Conservation (phyloP, 495 filamentous ascomycete genomes). For the Neurospora sp. region DNA sequence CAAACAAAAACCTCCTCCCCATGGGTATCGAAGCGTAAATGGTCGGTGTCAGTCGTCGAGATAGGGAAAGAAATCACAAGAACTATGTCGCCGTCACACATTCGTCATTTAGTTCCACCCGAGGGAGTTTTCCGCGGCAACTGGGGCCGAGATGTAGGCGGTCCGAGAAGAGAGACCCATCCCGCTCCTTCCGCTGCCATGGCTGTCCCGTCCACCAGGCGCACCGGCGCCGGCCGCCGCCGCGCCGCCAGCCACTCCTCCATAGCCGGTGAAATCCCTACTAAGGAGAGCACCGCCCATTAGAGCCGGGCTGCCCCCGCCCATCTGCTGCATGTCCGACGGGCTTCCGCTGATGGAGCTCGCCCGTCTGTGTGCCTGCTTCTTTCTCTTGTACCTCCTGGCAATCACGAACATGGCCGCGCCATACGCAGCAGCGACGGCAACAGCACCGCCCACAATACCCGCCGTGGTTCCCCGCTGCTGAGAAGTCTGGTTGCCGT, state of each 20-base stretch:
- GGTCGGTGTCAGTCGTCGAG: slow-evolving; percentile 5
- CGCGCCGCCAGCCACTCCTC: slow-evolving; percentile 31
- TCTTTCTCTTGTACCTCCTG: slow-evolving; percentile 82
- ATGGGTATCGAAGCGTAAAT: slow-evolving; percentile 43
- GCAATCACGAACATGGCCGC: slow-evolving; percentile 98
- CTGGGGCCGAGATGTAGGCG: slow-evolving; percentile 64
- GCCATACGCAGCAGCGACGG: slow-evolving; percentile 81
- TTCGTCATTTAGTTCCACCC: slow-evolving; percentile 76
- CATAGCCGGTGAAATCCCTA: slow-evolving; percentile 37
- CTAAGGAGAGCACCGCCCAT: slow-evolving; percentile 43
- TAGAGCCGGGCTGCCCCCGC: slow-evolving; percentile 48
- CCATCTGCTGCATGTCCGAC: slow-evolving; percentile 43
- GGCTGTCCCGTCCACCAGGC: slow-evolving; percentile 36
- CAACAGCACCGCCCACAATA: slow-evolving; percentile 67
- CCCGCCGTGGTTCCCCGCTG: slow-evolving; percentile 71
- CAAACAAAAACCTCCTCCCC: slow-evolving; percentile 17
- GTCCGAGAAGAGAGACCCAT: slow-evolving; percentile 66
- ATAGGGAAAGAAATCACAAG: slow-evolving; percentile 15
- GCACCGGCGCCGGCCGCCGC: slow-evolving; percentile 54
- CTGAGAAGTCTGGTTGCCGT: slow-evolving; percentile 35
- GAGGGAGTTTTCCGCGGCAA: slow-evolving; percentile 94
- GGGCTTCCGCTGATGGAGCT: slow-evolving; percentile 48
- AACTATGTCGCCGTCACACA: slow-evolving; percentile 21
- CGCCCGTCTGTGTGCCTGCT: slow-evolving; percentile 66
- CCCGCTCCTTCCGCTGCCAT: slow-evolving; percentile 52